A percentile compares a stretch with the other conserved stretches of the same genome.
Conservation (phyloP, 1,139 yeast genomes). For the Lodderomyces parapsilosis region DNA sequence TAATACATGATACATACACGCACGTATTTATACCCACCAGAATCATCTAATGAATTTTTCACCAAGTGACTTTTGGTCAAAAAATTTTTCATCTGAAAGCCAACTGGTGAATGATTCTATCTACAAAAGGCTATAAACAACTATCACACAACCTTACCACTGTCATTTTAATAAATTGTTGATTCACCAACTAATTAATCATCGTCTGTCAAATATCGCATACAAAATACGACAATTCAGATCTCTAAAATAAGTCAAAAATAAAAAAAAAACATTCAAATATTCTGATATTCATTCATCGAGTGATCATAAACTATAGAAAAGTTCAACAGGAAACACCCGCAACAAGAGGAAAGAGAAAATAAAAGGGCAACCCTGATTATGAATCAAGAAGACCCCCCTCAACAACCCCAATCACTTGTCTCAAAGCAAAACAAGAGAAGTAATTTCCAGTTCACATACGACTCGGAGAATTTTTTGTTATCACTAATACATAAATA, state of each 20-base stretch:
- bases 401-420: background rate
- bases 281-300: background rate
- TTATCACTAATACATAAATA: constrained; percentile 22
- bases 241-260: background rate
- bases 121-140: background rate
- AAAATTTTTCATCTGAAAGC: no score
- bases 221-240: background rate
- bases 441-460: constrained; percentile 26
- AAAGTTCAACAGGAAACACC: background rate
- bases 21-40: background rate
- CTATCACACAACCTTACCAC: background rate
- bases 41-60: background rate
- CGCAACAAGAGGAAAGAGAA: background rate
- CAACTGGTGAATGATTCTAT: no score
- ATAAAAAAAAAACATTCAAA: background rate
- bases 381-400: background rate
- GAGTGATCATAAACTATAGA: no score
- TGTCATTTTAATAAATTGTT: background rate
- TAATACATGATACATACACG: background rate
- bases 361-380: background rate
- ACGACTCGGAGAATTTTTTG: constrained; percentile 25
- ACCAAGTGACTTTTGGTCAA: background rate
- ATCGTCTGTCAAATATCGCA: background rate
- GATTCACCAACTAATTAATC: background rate
- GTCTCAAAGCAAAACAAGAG: constrained; percentile 11